Evolutionary conservation across 1,284 basidiomycete species (phyloP).

Genomic region (Microbotryum intermedium): DNA sequence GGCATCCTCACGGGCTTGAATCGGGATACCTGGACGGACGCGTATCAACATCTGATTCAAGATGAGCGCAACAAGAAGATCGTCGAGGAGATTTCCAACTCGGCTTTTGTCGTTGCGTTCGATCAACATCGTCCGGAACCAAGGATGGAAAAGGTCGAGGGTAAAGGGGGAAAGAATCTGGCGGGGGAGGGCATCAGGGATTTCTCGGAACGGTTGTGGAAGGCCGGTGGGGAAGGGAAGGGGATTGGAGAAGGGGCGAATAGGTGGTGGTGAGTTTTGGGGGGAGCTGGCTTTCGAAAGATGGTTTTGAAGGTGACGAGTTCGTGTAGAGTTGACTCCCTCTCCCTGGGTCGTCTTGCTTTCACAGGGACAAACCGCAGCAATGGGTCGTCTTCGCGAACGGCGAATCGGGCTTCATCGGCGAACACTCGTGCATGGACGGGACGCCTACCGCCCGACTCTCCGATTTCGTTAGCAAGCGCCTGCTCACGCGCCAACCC

Average conservation of each 20-base stretch:
- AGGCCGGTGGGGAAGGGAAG: slow-evolving; percentile 49
- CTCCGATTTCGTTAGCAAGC: slow-evolving; percentile 62
- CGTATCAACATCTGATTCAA: slow-evolving; percentile 49
- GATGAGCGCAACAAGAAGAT: slow-evolving; percentile 51
- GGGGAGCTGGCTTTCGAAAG: slow-evolving; percentile 20
- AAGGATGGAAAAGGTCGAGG: neutral
- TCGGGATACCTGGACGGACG: slow-evolving; percentile 73
- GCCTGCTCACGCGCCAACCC: slow-evolving; percentile 45
- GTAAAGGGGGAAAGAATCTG: too few species aligned
- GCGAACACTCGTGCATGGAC: slow-evolving; percentile 88
- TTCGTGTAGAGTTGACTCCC: neutral
- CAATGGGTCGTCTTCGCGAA: slow-evolving; percentile 77
- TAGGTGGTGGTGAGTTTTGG: slow-evolving; percentile 36
- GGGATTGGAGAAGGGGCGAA: slow-evolving; percentile 40
- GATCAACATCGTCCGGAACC: slow-evolving; percentile 49
- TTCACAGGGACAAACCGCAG: slow-evolving; percentile 65
- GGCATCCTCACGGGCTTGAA: slow-evolving; percentile 68
- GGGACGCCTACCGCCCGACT: slow-evolving; percentile 56
- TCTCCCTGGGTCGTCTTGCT: too few species aligned
- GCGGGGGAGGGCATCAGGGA: slow-evolving; percentile 45
- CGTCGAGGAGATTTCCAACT: slow-evolving; percentile 64
- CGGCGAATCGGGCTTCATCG: slow-evolving; percentile 69
- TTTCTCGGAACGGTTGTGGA: slow-evolving; percentile 62
- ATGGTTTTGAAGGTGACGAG: slow-evolving; percentile 54
- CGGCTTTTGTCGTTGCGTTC: slow-evolving; percentile 71